phyloP scores from a whole-genome alignment of 495 filamentous ascomycete species.

The Umbilicaria muhlenbergii region DNA sequence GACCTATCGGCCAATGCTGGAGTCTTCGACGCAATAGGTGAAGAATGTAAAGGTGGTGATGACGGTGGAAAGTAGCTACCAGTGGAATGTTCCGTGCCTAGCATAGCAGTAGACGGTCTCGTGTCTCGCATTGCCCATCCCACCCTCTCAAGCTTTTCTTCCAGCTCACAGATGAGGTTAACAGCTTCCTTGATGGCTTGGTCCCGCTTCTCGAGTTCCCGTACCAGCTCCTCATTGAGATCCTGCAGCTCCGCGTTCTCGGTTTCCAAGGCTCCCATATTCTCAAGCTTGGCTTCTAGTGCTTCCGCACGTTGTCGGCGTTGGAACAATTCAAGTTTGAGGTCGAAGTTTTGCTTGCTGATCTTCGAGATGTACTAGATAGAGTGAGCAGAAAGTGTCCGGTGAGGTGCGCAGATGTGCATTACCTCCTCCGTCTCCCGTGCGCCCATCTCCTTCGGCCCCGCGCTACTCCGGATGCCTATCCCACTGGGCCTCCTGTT shows the following conservation, averaged over 20 bases:
- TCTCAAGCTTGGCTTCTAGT: conserved; percentile 54
- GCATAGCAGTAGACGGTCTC: background rate
- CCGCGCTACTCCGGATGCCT: conserved; percentile 16
- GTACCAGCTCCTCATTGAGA: conserved; percentile 52
- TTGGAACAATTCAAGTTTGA: conserved; percentile 75
- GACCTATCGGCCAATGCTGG: conserved; percentile 14
- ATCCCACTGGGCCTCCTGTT: conserved; percentile 23
- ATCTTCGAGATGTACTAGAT: conserved; percentile 41
- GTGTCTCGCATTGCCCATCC: conserved; percentile 16
- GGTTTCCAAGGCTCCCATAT: conserved; percentile 48
- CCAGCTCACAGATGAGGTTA: conserved; percentile 57
- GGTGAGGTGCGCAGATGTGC: background rate
- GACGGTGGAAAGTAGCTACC: too few species aligned
- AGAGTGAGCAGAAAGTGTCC: background rate
- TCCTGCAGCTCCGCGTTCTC: conserved; percentile 52
- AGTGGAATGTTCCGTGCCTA: too few species aligned
- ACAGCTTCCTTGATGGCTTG: conserved; percentile 71
- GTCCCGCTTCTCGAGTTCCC: conserved; percentile 60
- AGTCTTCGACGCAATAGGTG: conserved; percentile 2
- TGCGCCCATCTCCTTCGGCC: conserved; percentile 32
- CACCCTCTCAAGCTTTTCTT: conserved; percentile 48
- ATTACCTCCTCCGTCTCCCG: conserved; percentile 34
- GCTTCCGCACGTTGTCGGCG: conserved; percentile 43
- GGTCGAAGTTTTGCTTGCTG: conserved; percentile 78
- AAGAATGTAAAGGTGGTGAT: too few species aligned